These are phyloP conservation scores for Scheffersomyces lignosus DNA, from an alignment of 805 yeast species.

Conservation along the genomic window DNA sequence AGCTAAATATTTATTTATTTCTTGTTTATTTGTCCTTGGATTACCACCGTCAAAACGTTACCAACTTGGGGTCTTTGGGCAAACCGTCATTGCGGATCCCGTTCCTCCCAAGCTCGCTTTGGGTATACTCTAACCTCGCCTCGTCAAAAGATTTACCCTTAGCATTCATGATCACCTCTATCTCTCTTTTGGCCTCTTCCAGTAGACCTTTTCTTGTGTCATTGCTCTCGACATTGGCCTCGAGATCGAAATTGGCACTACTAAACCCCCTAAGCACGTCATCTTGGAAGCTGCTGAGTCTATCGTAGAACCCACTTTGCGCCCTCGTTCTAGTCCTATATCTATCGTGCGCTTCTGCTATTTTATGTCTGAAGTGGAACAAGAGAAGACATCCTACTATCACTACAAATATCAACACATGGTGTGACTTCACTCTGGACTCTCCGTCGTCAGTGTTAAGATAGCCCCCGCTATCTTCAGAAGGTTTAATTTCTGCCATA, in stretches of 20 bases:
- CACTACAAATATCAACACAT: conserved; percentile 15
- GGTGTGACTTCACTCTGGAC: conserved; percentile 12
- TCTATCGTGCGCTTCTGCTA: conserved; percentile 28
- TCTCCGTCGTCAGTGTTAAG: conserved; percentile 1
- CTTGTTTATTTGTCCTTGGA: no score
- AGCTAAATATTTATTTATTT: no score
- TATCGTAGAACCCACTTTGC: conserved; percentile 28
- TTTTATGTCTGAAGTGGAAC: conserved; percentile 33
- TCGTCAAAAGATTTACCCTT: conserved; percentile 60
- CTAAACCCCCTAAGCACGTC: conserved; percentile 57
- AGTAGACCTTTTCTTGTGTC: conserved; percentile 68
- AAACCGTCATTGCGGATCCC: conserved; percentile 17
- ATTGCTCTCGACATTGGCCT: conserved; percentile 34
- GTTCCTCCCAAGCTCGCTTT: conserved; percentile 37
- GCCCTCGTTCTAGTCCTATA: conserved; percentile 25
- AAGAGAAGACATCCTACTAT: conserved; percentile 11
- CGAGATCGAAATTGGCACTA: conserved; percentile 59
- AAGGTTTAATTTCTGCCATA: conserved; percentile 1
- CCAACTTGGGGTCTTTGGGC: conserved; percentile 20
- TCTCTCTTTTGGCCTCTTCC: conserved; percentile 49
- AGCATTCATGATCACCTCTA: conserved; percentile 54
- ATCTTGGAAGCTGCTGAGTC: conserved; percentile 24
- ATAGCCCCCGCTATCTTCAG: conserved; percentile 5
- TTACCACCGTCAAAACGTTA: conserved; percentile 15
- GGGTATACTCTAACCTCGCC: conserved; percentile 59